Base-by-base conservation (phyloP, 345 rosid species). In the Angophora floribunda region DNA sequence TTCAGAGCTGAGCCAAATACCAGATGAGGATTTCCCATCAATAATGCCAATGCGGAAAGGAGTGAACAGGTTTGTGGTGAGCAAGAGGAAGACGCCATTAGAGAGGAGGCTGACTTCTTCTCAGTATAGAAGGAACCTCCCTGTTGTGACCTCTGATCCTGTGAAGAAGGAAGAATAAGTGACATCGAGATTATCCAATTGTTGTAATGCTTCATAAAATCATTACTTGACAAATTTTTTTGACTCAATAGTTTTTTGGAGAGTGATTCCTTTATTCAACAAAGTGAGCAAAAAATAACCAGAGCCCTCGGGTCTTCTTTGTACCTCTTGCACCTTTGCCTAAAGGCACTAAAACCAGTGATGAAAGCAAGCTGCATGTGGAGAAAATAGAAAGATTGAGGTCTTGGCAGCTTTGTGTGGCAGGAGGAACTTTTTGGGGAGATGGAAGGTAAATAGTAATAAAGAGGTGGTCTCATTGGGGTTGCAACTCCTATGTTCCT, bases 1-100 rank as follows among this genome's bases (percentile, higher is more conserved):
- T 61, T 98, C 99, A 41, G 99, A 97, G 93, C 94, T 98, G n/a
- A 98, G 99, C 91, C 94, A 97, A 92, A 98, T 98, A 85, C 99
- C 99, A 0, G 99, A 97, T 70, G 98, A 98, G 91, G 99, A 98
- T 90, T 98, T 98, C 92, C 99, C 99, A 0, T 96, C 98, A 22
- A 98, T 98, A 92, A 97, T 98, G 99, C 99, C 99, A 17, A 96
- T 98, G 99, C 92, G 99, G 91, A 98, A 97, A 93, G 99, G 99
- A 50, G 99, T 97, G 85, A 97, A 97, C 92, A 93, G 99, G 87
- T 97, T 98, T 89, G 99, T 98, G 15, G 96, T 97, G 87, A 97
- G 99, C 96, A 98, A 97, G 91, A 94, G 98, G 91, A 98, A 97
- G 87, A 95, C 99, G 6, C 99, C 99, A 21, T 51, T 94, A 63